Conservation (phyloP, 176 grass and related monocot genomes). For the Chloris gayana region DNA sequence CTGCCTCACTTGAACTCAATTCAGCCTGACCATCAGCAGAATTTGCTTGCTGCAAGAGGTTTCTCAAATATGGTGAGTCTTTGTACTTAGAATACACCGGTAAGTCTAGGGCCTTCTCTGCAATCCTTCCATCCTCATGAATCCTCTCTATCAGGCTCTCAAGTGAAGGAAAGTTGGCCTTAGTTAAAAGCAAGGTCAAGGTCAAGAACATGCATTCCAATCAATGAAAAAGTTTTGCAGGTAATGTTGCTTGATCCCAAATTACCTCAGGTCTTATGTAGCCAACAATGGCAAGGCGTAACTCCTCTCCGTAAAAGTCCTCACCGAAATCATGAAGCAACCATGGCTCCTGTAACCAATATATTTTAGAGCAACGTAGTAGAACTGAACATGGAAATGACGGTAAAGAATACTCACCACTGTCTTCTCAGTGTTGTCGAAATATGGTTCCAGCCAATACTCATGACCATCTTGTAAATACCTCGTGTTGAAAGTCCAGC, state of each 20-base stretch:
- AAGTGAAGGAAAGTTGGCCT: conserved; percentile 88
- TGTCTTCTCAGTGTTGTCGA: conserved; percentile 92
- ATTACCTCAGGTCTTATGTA: conserved; percentile 93
- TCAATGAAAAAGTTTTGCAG: neutral
- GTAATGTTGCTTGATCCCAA: neutral
- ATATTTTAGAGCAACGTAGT: conserved; percentile 36
- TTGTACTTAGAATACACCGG: conserved; percentile 68
- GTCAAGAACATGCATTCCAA: conserved; percentile 22
- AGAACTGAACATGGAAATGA: conserved; percentile 8
- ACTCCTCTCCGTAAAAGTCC: conserved; percentile 94
- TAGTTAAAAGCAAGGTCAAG: conserved; percentile 14
- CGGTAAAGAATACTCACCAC: conserved; percentile 57
- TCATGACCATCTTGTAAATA: conserved; percentile 97
- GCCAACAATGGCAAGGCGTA: conserved; percentile 82
- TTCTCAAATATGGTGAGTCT: conserved; percentile 70
- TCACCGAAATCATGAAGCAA: conserved; percentile 87
- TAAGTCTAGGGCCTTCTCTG: conserved; percentile 75
- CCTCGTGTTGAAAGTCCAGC: conserved; percentile 69
- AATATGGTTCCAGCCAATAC: conserved; percentile 99
- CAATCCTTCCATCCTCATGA: conserved; percentile 86
- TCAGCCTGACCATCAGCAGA: conserved; percentile 13
- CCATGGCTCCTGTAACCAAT: conserved; percentile 84
- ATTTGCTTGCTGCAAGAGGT: conserved; percentile 42
- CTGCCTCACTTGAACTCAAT: conserved; percentile 33
- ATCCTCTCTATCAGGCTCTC: conserved; percentile 96